phyloP scores from a whole-genome alignment of 768 basidiomycete genomes.

The Hygrocybe coccinea region DNA sequence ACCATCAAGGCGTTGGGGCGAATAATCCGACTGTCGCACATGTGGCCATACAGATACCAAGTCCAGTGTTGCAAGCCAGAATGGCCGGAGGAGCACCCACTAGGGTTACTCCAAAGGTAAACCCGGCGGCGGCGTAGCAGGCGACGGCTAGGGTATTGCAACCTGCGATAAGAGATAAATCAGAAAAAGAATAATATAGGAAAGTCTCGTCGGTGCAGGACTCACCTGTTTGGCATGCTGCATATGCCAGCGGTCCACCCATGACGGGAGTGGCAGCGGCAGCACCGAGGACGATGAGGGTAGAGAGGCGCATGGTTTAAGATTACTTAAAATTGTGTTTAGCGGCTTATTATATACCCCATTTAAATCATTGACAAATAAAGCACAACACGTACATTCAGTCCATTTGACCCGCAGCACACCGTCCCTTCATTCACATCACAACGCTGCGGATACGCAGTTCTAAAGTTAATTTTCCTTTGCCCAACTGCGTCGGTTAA shows the following conservation, averaged over 20 bases:
- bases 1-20: conserved; percentile 36
- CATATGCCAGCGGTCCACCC: conserved; percentile 33
- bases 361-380: no score
- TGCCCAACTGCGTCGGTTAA: no score
- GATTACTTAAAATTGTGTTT: no score
- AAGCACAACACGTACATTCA: no score
- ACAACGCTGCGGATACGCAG: no score
- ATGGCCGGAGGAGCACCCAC: conserved; percentile 26
- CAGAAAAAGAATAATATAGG: not conserved
- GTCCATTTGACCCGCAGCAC: no score
- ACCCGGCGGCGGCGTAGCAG: conserved; percentile 32
- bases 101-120: conserved; percentile 27
- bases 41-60: conserved; percentile 23
- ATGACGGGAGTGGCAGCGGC: conserved; percentile 2
- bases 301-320: conserved; percentile 6
- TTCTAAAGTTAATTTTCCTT: no score
- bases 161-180: conserved; percentile 10
- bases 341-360: no score
- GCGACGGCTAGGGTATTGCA: conserved; percentile 31
- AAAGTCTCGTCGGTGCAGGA: no score
- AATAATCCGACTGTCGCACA: conserved; percentile 5
- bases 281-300: conserved; percentile 1
- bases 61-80: conserved; percentile 30
- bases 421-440: no score
- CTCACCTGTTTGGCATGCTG: conserved; percentile 33